Evolutionary conservation across 306 rosid species (phyloP).

Genomic region (Alnus glutinosa): DNA sequence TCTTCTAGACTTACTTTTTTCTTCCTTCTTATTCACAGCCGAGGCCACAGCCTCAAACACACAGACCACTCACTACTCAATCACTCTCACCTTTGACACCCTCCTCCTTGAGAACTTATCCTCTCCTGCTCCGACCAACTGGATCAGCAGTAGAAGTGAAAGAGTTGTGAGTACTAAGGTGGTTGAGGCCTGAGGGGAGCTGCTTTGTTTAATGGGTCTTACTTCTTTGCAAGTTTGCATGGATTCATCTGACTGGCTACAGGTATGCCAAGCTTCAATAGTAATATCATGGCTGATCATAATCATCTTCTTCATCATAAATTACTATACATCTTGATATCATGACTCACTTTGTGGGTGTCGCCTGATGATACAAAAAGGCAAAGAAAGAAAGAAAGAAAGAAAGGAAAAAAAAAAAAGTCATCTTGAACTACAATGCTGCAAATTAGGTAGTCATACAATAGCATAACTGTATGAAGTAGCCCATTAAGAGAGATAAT

Average conservation of each 20-base stretch:
- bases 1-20: constrained; percentile 27
- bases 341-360: no score
- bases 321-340: neutral
- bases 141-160: no score
- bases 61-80: constrained; percentile 17
- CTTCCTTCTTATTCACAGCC: constrained; percentile 71
- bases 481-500: neutral
- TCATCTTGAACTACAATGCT: neutral
- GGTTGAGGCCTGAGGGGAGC: no score
- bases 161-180: no score
- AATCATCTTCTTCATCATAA: neutral
- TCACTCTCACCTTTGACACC: no score
- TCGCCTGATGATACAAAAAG: neutral
- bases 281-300: neutral
- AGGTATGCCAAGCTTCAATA: constrained; percentile 48
- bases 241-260: constrained; percentile 95
- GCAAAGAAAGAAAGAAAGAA: neutral
- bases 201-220: constrained; percentile 57
- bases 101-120: neutral
- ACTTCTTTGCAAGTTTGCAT: constrained; percentile 87
- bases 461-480: neutral
- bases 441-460: neutral
- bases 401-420: neutral
- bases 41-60: constrained; percentile 24
- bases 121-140: no score